Percentiles rank a stretch among this genome's conserved stretches.
phyloP scores from a whole-genome alignment of 2,329 filamentous ascomycete species.

The Grosmannia serpens region DNA sequence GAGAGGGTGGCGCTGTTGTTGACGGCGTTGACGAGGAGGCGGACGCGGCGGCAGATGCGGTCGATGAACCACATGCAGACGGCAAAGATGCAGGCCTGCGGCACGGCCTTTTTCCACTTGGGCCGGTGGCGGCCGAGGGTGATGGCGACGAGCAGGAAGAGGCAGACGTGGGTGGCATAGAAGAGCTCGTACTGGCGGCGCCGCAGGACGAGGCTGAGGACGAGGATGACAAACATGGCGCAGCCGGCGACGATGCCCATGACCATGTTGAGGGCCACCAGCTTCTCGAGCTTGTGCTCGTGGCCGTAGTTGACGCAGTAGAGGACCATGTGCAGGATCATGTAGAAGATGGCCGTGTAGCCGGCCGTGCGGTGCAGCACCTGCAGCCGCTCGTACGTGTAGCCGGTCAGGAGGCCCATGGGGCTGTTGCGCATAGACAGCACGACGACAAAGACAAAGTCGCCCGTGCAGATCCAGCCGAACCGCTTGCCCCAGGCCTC shows the following conservation, averaged over 20 bases:
- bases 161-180: conserved; percentile 30
- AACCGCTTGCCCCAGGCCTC: conserved; percentile 2
- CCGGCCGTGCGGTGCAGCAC: conserved; percentile 33
- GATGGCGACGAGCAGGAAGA: conserved; percentile 28
- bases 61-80: conserved; percentile 31
- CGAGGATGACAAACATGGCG: conserved; percentile 24
- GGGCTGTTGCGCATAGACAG: conserved; percentile 38
- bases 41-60: conserved; percentile 26
- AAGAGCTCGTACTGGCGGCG: conserved; percentile 35
- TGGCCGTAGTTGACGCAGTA: conserved; percentile 21
- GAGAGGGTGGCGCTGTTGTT: conserved; percentile 29
- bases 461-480: conserved; percentile 27
- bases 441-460: conserved; percentile 33
- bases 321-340: conserved; percentile 24
- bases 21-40: conserved; percentile 24
- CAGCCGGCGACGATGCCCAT: conserved; percentile 24
- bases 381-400: conserved; percentile 35
- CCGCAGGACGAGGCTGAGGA: conserved; percentile 19
- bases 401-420: conserved; percentile 27
- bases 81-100: conserved; percentile 27
- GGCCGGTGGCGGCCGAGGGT: conserved; percentile 33
- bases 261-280: conserved; percentile 20
- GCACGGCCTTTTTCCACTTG: conserved; percentile 22
- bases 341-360: conserved; percentile 26
- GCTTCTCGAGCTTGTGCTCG: conserved; percentile 9